phyloP scores from a whole-genome alignment of 2,329 filamentous ascomycete genomes.

The Fusarium euwallaceae region DNA sequence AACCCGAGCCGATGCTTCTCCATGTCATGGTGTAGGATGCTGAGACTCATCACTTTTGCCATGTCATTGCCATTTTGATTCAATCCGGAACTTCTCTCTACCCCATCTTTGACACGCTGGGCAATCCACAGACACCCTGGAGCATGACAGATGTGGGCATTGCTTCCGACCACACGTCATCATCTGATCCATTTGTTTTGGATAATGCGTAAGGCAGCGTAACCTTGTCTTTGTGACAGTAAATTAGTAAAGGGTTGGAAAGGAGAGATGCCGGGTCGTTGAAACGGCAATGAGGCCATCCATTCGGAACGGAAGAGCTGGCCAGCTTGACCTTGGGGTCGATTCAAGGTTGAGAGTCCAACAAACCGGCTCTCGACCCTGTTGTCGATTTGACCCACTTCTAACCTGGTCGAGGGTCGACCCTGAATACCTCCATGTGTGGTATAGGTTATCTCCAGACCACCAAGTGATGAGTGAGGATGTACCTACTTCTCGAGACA shows the following conservation, averaged over 20 bases:
- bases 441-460: neutral
- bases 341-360: neutral
- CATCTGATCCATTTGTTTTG: neutral
- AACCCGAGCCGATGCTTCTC: conserved; percentile 22
- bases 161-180: neutral
- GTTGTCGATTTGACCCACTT: neutral
- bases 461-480: neutral
- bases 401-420: neutral
- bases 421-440: neutral
- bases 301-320: neutral
- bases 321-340: neutral
- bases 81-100: neutral
- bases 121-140: neutral
- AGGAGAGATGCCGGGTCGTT: neutral
- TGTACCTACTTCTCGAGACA: neutral
- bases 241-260: neutral
- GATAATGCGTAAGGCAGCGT: neutral
- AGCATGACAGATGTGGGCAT: neutral
- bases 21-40: neutral
- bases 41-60: neutral
- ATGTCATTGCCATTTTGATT: neutral
- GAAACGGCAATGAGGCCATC: neutral
- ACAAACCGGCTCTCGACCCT: neutral
- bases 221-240: neutral
- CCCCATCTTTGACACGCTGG: neutral